Conservation (phyloP, 495 filamentous ascomycete genomes). For the Trichoderma virens region DNA sequence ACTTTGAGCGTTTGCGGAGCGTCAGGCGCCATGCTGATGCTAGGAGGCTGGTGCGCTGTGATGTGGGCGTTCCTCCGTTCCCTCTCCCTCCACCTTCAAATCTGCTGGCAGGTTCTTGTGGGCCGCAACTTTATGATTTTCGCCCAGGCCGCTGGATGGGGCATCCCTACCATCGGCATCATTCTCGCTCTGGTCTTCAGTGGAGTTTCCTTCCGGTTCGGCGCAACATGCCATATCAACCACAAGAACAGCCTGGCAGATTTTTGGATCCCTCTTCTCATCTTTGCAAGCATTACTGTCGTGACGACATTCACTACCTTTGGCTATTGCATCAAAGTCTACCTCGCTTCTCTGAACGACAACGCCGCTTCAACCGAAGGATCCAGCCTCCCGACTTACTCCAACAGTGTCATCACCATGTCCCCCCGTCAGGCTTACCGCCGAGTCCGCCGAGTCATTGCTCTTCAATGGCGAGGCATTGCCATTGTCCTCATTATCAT, state of each 20-base stretch:
- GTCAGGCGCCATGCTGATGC: conserved; percentile 75
- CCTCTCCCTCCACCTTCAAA: conserved; percentile 89
- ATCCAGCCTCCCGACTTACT: conserved; percentile 71
- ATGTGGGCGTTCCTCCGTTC: conserved; percentile 90
- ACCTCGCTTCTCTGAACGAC: conserved; percentile 75
- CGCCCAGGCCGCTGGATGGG: conserved; percentile 75
- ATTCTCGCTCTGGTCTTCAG: conserved; percentile 71
- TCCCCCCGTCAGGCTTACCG: conserved; percentile 84
- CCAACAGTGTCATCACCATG: conserved; percentile 69
- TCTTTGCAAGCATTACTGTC: conserved; percentile 67
- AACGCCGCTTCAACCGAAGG: conserved; percentile 59
- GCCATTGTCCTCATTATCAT: conserved; percentile 80
- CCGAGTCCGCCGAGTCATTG: conserved; percentile 76
- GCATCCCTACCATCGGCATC: conserved; percentile 65
- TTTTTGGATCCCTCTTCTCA: conserved; percentile 86
- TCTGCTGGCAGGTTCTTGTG: conserved; percentile 91
- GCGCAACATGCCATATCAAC: conserved; percentile 87
- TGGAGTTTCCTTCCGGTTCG: conserved; percentile 90
- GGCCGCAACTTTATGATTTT: conserved; percentile 86
- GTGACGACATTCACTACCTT: conserved; percentile 81
- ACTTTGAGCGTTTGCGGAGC: conserved; percentile 74
- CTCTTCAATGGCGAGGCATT: conserved; percentile 90
- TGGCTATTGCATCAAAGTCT: conserved; percentile 89
- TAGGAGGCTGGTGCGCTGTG: conserved; percentile 74
- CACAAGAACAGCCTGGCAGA: conserved; percentile 67